phyloP scores from a whole-genome alignment of 2,329 filamentous ascomycete species.

The Pseudocercospora musae region DNA sequence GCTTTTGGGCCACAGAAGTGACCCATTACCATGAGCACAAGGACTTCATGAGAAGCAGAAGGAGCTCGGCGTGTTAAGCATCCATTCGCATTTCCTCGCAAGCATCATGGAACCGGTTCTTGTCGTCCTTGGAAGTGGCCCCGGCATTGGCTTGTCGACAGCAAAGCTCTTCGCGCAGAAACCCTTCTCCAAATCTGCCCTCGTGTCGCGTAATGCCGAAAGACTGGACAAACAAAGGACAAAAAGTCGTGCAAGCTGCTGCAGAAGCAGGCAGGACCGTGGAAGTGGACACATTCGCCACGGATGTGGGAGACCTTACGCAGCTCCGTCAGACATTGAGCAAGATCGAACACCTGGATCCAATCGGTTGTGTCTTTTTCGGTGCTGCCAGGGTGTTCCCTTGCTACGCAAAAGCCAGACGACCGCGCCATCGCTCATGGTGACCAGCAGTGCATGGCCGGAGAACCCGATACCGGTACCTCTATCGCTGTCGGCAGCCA shows the following conservation, averaged over 20 bases:
- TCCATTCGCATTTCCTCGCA: not conserved
- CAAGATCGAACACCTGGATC: slow-evolving; percentile 10
- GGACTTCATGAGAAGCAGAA: not conserved
- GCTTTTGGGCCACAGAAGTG: not conserved
- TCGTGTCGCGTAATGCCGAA: slow-evolving; percentile 16
- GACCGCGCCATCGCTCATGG: slow-evolving; percentile 3
- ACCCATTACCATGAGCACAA: not conserved
- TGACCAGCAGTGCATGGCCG: slow-evolving; percentile 14
- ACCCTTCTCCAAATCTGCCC: slow-evolving; percentile 11
- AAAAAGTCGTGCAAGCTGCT: slow-evolving; percentile 3
- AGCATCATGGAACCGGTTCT: slow-evolving; percentile 7
- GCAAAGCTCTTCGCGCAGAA: slow-evolving; percentile 13
- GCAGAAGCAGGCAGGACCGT: not conserved
- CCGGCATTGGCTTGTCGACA: slow-evolving; percentile 17
- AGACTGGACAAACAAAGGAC: slow-evolving; percentile 12
- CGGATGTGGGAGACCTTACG: slow-evolving; percentile 9
- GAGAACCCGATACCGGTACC: slow-evolving; percentile 6
- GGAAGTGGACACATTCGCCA: slow-evolving; percentile 3
- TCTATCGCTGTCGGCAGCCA: slow-evolving; percentile 12
- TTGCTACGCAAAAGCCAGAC: not conserved
- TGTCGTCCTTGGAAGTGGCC: slow-evolving; percentile 12
- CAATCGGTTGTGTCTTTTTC: slow-evolving; percentile 14
- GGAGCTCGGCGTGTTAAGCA: not conserved
- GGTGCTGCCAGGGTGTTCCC: slow-evolving; percentile 18
- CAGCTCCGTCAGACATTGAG: slow-evolving; percentile 10